These are phyloP conservation scores for Liriodendron chinense DNA, from an alignment of 164 flowering plant species.

Conservation along the genomic window DNA sequence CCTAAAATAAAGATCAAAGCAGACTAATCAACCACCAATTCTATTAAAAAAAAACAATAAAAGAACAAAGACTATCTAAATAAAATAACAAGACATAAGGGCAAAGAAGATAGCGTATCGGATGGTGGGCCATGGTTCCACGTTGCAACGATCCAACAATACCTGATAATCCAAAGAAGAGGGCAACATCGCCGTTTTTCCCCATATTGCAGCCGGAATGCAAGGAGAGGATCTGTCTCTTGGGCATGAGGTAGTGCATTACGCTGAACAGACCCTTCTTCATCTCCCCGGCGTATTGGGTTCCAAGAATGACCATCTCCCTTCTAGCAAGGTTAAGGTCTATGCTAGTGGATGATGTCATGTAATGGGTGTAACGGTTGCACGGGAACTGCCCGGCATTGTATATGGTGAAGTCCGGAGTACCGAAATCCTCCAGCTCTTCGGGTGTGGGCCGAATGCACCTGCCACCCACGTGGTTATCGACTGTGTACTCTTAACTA, in stretches of 20 bases:
- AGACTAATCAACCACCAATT: slow-evolving; percentile 3
- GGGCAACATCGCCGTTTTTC: slow-evolving; percentile 95
- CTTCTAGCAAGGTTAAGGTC: slow-evolving; percentile 85
- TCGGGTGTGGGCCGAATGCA: slow-evolving; percentile 98
- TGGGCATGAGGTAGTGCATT: slow-evolving; percentile 99
- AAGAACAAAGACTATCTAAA: background rate
- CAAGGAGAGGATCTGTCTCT: slow-evolving; percentile 86
- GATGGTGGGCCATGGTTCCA: slow-evolving; percentile 7
- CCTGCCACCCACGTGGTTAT: slow-evolving; percentile 75
- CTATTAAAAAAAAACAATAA: background rate
- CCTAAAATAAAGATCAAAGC: slow-evolving; percentile 35
- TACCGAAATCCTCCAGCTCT: slow-evolving; percentile 96
- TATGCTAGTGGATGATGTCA: slow-evolving; percentile 99
- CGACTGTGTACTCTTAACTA: slow-evolving; percentile 28
- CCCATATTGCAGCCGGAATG: slow-evolving; percentile 99
- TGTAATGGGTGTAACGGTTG: slow-evolving; percentile 96
- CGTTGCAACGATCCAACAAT: slow-evolving; percentile 24
- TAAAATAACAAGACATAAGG: background rate
- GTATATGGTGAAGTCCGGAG: slow-evolving; percentile 99
- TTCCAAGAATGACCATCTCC: slow-evolving; percentile 99
- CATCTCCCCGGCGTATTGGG: slow-evolving; percentile 99
- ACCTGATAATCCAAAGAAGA: slow-evolving; percentile 99
- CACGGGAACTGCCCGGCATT: slow-evolving; percentile 99
- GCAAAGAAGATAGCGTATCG: slow-evolving; percentile 18
- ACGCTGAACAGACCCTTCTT: slow-evolving; percentile 96